phyloP scores from a whole-genome alignment of 2,329 filamentous ascomycete species.

The Cercospora janseana region DNA sequence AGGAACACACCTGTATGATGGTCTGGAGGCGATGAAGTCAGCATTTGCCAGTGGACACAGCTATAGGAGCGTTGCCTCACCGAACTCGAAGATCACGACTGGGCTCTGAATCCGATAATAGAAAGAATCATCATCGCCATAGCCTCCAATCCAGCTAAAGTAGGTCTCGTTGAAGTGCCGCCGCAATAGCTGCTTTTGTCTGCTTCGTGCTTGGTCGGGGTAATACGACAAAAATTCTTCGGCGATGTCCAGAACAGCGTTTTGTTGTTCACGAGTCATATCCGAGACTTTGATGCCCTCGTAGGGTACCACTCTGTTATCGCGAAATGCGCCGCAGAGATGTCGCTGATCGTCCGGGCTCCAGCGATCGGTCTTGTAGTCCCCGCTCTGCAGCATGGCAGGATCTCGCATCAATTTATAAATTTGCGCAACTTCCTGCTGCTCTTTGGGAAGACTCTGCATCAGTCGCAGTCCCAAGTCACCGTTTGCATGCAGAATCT shows the following conservation, averaged over 20 bases:
- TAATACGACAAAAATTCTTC: conserved; percentile 68
- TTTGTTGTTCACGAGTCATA: conserved; percentile 52
- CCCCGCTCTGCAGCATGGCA: conserved; percentile 57
- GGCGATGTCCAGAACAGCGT: conserved; percentile 58
- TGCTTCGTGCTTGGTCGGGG: conserved; percentile 54
- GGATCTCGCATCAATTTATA: conserved; percentile 63
- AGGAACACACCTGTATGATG: conserved; percentile 66
- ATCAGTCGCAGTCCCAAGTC: conserved; percentile 65
- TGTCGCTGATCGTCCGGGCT: conserved; percentile 80
- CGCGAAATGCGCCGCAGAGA: conserved; percentile 72
- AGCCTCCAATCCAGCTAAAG: conserved; percentile 76
- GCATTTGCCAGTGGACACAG: conserved; percentile 63
- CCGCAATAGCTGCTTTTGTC: conserved; percentile 56
- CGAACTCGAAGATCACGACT: conserved; percentile 72
- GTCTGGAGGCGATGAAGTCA: conserved; percentile 55
- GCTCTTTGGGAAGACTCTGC: conserved; percentile 55
- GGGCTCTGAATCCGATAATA: conserved; percentile 78
- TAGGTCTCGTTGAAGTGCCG: conserved; percentile 67
- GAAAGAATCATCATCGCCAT: conserved; percentile 65
- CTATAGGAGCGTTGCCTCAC: conserved; percentile 59
- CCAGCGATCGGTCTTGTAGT: conserved; percentile 60
- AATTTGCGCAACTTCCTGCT: conserved; percentile 54
- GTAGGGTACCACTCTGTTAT: conserved; percentile 71
- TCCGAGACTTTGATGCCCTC: conserved; percentile 62
- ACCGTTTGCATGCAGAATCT: conserved; percentile 66